A percentile compares a stretch with the other conserved stretches of the same genome.
These are phyloP conservation scores for Jatropha multifida DNA, from an alignment of 441 rosid species.

Conservation along the genomic window DNA sequence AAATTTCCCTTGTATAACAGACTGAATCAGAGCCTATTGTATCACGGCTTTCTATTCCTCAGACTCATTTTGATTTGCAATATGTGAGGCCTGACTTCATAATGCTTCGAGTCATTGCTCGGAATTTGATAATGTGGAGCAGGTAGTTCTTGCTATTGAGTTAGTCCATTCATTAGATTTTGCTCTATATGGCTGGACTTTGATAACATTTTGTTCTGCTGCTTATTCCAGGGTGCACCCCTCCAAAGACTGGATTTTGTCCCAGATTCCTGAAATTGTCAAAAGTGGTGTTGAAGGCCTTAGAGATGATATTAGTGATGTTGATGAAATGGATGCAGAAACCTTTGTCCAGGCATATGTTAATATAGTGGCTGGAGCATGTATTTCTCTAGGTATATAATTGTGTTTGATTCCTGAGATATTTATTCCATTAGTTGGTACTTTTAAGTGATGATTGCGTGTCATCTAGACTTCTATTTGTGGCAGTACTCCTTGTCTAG, in stretches of 20 bases:
- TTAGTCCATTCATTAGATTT: slow-evolving; percentile 18
- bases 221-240: slow-evolving; percentile 68
- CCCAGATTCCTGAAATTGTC: slow-evolving; percentile 88
- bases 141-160: slow-evolving; percentile 47
- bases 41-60: slow-evolving; percentile 84
- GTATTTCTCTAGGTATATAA: slow-evolving; percentile 84
- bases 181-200: slow-evolving; percentile 19
- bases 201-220: slow-evolving; percentile 25
- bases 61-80: slow-evolving; percentile 78
- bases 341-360: slow-evolving; percentile 87
- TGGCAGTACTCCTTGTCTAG: background rate
- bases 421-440: background rate
- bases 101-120: slow-evolving; percentile 98
- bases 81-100: slow-evolving; percentile 97
- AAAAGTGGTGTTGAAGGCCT: slow-evolving; percentile 64
- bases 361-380: slow-evolving; percentile 93
- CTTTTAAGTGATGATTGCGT: background rate
- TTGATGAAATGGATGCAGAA: slow-evolving; percentile 82
- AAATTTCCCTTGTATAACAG: slow-evolving; percentile 43
- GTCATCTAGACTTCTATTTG: background rate
- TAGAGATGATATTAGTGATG: slow-evolving; percentile 58
- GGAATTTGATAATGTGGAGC: slow-evolving; percentile 95
- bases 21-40: slow-evolving; percentile 80
- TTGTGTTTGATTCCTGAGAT: slow-evolving; percentile 17
- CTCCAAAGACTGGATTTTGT: slow-evolving; percentile 80